Evolutionary conservation across 2,329 filamentous ascomycete species (phyloP).

Genomic region (Venturia carpophila): DNA sequence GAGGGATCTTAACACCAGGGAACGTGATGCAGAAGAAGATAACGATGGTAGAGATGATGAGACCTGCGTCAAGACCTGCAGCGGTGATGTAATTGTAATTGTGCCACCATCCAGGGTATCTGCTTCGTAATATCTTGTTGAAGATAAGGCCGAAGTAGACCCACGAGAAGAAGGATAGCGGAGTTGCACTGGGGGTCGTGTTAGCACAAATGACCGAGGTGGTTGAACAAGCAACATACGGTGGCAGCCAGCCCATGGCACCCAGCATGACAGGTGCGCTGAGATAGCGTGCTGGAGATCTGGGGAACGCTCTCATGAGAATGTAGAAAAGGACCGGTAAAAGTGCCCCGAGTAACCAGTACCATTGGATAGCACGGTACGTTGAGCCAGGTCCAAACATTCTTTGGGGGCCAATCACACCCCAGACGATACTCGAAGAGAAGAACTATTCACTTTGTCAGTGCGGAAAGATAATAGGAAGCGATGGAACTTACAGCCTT

Average conservation of each 20-base stretch:
- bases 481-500: not conserved
- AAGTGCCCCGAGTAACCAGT: slow-evolving; percentile 60
- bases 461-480: not conserved
- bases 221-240: not conserved
- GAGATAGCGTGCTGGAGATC: slow-evolving; percentile 55
- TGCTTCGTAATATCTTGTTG: slow-evolving; percentile 58
- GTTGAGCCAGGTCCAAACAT: slow-evolving; percentile 59
- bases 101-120: slow-evolving; percentile 65
- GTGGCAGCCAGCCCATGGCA: slow-evolving; percentile 48
- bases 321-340: slow-evolving; percentile 55
- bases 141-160: slow-evolving; percentile 59
- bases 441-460: slow-evolving; percentile 56
- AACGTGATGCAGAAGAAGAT: slow-evolving; percentile 63
- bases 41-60: slow-evolving; percentile 58
- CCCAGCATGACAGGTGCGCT: slow-evolving; percentile 63
- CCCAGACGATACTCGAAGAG: slow-evolving; percentile 58
- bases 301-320: slow-evolving; percentile 55
- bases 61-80: slow-evolving; percentile 60
- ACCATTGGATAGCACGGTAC: slow-evolving; percentile 59
- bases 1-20: slow-evolving; percentile 46
- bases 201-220: slow-evolving; percentile 14
- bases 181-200: slow-evolving; percentile 52
- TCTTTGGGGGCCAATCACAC: slow-evolving; percentile 58
- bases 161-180: slow-evolving; percentile 66
- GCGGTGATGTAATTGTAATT: slow-evolving; percentile 72